Evolutionary conservation across 139 green algal species (phyloP).

Genomic region (Coelastrella sp.): DNA sequence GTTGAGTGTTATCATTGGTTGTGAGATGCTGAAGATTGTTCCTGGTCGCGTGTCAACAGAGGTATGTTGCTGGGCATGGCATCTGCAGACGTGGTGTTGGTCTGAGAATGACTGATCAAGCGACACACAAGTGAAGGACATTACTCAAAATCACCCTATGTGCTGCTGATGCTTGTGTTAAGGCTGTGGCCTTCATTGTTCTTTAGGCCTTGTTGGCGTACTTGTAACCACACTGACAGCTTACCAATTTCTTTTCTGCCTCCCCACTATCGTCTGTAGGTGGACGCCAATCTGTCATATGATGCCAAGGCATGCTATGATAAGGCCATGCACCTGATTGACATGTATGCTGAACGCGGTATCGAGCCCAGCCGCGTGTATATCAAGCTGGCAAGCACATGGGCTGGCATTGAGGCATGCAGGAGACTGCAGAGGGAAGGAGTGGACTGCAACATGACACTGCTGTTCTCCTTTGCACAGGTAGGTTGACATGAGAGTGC

Average conservation of each 20-base stretch:
- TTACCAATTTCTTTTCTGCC: too few relatives aligned
- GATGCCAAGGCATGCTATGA: slow-evolving; percentile 78
- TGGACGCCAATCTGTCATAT: slow-evolving; percentile 78
- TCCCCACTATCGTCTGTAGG: slow-evolving; percentile 64
- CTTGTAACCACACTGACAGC: too few relatives aligned
- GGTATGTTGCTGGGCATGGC: slow-evolving; percentile 43
- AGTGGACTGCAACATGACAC: slow-evolving; percentile 93
- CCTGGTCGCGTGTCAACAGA: slow-evolving; percentile 87
- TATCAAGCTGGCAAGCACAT: slow-evolving; percentile 89
- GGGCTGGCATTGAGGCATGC: slow-evolving; percentile 90
- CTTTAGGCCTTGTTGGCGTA: too few relatives aligned
- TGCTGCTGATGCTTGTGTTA: too few relatives aligned
- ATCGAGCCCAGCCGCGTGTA: slow-evolving; percentile 58
- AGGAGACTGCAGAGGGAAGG: slow-evolving; percentile 82
- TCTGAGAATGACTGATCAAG: not conserved
- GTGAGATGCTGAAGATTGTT: slow-evolving; percentile 82
- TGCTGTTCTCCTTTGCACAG: slow-evolving; percentile 93
- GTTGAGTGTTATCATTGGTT: slow-evolving; percentile 81
- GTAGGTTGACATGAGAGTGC: slow-evolving; percentile 44
- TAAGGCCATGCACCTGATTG: slow-evolving; percentile 80
- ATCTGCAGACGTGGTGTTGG: not conserved
- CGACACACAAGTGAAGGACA: not conserved
- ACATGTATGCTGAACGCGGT: slow-evolving; percentile 74
- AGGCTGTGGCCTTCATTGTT: too few relatives aligned
- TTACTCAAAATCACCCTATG: too few relatives aligned